Evolutionary conservation across 2,329 filamentous ascomycete species (phyloP).

Genomic region (Ceratocystis lukuohia): DNA sequence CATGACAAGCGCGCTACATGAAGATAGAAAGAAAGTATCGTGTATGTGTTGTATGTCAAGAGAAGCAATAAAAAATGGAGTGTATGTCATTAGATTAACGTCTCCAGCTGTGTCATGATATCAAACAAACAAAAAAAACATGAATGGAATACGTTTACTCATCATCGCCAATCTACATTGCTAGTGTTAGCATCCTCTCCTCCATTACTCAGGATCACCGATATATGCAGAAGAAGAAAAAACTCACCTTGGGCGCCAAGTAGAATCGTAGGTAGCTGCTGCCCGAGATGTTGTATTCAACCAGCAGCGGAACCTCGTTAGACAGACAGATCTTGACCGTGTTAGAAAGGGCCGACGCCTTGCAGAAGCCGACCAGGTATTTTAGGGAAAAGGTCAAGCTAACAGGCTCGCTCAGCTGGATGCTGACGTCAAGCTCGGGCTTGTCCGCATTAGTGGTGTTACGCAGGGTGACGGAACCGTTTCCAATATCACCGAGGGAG

Average conservation of each 20-base stretch:
- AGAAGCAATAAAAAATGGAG: background rate
- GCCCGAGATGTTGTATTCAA: conserved; percentile 73
- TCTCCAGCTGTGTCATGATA: conserved; percentile 16
- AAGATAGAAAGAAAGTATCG: background rate
- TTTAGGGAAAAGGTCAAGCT: conserved; percentile 95
- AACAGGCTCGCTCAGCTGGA: conserved; percentile 84
- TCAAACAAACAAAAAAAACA: conserved; percentile 14
- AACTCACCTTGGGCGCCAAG: conserved; percentile 82
- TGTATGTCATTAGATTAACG: conserved; percentile 5
- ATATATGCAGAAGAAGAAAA: background rate
- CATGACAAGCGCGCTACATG: background rate
- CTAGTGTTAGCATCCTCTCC: background rate
- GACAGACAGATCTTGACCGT: conserved; percentile 87
- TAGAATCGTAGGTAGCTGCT: conserved; percentile 94
- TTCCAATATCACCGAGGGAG: conserved; percentile 89
- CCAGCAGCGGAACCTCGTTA: conserved; percentile 87
- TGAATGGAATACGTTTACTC: conserved; percentile 21
- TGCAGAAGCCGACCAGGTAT: conserved; percentile 99
- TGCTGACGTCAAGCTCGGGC: conserved; percentile 70
- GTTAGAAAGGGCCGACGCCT: conserved; percentile 71
- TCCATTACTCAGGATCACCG: background rate
- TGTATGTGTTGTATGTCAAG: too few species aligned
- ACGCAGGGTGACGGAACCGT: conserved; percentile 82
- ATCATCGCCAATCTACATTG: conserved; percentile 24
- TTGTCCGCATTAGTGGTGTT: conserved; percentile 83